Evolutionary conservation across 2,329 filamentous ascomycete genomes (phyloP).

Genomic region (Curvularia sp.): DNA sequence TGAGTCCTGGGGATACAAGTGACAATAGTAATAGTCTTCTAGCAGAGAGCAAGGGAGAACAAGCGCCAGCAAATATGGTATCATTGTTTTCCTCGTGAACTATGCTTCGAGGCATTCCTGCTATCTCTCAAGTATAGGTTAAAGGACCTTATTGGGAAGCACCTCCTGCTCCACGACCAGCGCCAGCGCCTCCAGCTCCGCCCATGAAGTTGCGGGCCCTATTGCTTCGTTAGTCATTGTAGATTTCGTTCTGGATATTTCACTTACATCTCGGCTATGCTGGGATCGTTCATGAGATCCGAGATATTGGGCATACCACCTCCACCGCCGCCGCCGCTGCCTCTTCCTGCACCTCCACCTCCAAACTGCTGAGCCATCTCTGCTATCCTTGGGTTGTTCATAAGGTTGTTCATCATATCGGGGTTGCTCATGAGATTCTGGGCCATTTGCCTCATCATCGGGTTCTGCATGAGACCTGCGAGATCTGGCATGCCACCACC

Average conservation of each 20-base stretch:
- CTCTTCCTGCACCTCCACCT: conserved; percentile 46
- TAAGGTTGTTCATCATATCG: conserved; percentile 86
- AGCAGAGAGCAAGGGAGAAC: background rate
- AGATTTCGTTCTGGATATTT: background rate
- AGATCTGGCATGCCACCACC: conserved; percentile 88
- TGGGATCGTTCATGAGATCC: conserved; percentile 88
- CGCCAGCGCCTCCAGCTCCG: conserved; percentile 32
- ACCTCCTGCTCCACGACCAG: conserved; percentile 30
- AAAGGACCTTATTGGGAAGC: conserved; percentile 26
- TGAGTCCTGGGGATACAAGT: background rate
- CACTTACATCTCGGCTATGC: conserved; percentile 89
- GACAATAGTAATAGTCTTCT: conserved; percentile 1
- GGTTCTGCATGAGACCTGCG: conserved; percentile 68
- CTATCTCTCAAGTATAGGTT: background rate
- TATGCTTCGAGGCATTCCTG: background rate
- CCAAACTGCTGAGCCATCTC: conserved; percentile 84
- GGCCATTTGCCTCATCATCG: conserved; percentile 97
- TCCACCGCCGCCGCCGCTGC: conserved; percentile 69
- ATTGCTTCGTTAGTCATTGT: conserved; percentile 15
- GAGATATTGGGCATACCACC: conserved; percentile 90
- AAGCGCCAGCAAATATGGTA: conserved; percentile 32
- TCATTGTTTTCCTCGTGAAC: conserved; percentile 38
- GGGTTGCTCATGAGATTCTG: conserved; percentile 98
- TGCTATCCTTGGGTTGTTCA: conserved; percentile 89
- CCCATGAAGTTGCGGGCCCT: conserved; percentile 75